Evolutionary conservation across 2,329 filamentous ascomycete species (phyloP).

Genomic region (Orbilia oligospora): DNA sequence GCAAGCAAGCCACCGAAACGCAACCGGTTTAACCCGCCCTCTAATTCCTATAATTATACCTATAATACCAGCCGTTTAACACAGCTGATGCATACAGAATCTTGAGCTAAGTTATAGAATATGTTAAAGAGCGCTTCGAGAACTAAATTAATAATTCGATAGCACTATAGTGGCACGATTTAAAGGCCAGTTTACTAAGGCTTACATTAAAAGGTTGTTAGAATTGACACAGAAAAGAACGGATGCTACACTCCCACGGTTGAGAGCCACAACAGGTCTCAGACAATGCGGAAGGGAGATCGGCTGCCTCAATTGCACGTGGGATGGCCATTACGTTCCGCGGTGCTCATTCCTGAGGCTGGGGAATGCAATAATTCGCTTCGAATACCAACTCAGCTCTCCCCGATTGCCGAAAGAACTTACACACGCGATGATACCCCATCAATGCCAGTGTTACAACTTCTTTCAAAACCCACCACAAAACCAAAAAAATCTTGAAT

Average conservation of each 20-base stretch:
- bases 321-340: constrained; percentile 25
- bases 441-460: constrained; percentile 18
- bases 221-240: not conserved
- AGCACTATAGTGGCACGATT: constrained; percentile 16
- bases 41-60: constrained; percentile 36
- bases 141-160: not conserved
- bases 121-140: constrained; percentile 23
- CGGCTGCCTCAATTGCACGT: constrained; percentile 33
- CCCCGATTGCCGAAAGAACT: constrained; percentile 19
- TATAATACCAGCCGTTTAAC: constrained; percentile 30
- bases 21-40: not conserved
- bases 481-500: not conserved
- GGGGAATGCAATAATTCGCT: not conserved
- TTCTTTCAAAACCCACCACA: not conserved
- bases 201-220: not conserved
- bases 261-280: constrained; percentile 15
- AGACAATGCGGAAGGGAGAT: constrained; percentile 52
- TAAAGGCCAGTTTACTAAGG: not conserved
- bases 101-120: not conserved
- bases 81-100: constrained; percentile 4
- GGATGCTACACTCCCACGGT: constrained; percentile 18
- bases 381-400: constrained; percentile 20
- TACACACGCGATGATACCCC: constrained; percentile 13
- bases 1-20: constrained; percentile 29
- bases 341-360: constrained; percentile 23